phyloP scores from a whole-genome alignment of 805 yeast genomes.

The Candida nemodendra region DNA sequence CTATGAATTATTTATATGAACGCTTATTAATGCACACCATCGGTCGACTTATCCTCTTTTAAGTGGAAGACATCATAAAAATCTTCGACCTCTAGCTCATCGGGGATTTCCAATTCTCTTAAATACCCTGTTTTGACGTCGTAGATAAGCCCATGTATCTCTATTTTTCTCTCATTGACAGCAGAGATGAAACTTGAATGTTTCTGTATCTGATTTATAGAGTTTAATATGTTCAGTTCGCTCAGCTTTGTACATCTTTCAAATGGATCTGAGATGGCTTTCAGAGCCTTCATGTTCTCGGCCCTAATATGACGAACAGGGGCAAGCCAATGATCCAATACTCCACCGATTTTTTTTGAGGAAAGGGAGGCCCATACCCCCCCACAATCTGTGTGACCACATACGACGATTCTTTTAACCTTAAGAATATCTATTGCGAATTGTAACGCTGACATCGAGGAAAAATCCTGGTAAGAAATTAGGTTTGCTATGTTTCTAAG shows the following conservation, averaged over 20 bases:
- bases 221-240: conserved; percentile 73
- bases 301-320: conserved; percentile 69
- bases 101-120: conserved; percentile 31
- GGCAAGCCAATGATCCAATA: conserved; percentile 69
- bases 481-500: conserved; percentile 87
- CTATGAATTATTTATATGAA: no score
- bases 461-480: conserved; percentile 66
- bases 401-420: conserved; percentile 76
- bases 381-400: conserved; percentile 96
- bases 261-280: conserved; percentile 47
- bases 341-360: conserved; percentile 61
- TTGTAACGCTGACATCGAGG: conserved; percentile 77
- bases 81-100: conserved; percentile 22
- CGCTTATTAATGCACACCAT: no score
- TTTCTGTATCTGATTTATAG: conserved; percentile 62
- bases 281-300: conserved; percentile 50
- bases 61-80: conserved; percentile 29
- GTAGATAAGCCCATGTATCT: conserved; percentile 81
- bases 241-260: conserved; percentile 61
- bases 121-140: conserved; percentile 77
- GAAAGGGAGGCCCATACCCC: conserved; percentile 82
- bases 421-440: conserved; percentile 83
- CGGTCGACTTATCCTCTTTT: conserved; percentile 18
- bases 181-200: conserved; percentile 72
- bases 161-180: conserved; percentile 56